phyloP scores from a whole-genome alignment of 495 filamentous ascomycete genomes.

The Penicillium mononematosum region DNA sequence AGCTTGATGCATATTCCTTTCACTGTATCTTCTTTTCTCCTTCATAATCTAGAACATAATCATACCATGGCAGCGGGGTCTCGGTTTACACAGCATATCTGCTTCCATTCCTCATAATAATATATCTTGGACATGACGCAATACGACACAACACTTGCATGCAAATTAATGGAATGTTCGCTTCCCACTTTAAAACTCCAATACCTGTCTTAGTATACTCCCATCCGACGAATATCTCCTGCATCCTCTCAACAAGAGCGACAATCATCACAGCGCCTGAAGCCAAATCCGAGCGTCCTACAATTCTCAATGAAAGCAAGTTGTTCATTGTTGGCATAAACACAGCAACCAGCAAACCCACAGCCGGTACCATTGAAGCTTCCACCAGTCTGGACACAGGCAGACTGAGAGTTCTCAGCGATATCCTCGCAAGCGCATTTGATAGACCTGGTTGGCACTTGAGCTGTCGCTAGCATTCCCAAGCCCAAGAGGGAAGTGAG shows the following conservation, averaged over 20 bases:
- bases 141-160: background rate
- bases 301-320: constrained; percentile 15
- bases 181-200: background rate
- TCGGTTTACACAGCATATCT: background rate
- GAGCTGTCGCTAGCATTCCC: background rate
- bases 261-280: constrained; percentile 24
- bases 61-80: constrained; percentile 6
- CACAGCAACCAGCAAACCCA: constrained; percentile 24
- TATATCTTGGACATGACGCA: background rate
- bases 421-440: constrained; percentile 9
- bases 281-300: constrained; percentile 16
- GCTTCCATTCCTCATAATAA: background rate
- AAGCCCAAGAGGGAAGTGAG: background rate
- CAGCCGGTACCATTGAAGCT: constrained; percentile 13
- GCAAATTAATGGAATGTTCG: background rate
- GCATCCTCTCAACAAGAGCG: constrained; percentile 6
- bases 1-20: constrained; percentile 21
- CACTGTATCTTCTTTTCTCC: constrained; percentile 18
- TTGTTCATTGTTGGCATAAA: constrained; percentile 17
- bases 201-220: background rate
- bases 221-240: background rate
- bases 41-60: constrained; percentile 20
- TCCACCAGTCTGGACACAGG: constrained; percentile 6
- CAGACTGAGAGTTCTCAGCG: background rate
- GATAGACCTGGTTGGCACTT: background rate